A percentile compares a stretch with the other conserved stretches of the same genome.
phyloP scores from a whole-genome alignment of 164 flowering plant genomes.

The Kingdonia uniflora region DNA sequence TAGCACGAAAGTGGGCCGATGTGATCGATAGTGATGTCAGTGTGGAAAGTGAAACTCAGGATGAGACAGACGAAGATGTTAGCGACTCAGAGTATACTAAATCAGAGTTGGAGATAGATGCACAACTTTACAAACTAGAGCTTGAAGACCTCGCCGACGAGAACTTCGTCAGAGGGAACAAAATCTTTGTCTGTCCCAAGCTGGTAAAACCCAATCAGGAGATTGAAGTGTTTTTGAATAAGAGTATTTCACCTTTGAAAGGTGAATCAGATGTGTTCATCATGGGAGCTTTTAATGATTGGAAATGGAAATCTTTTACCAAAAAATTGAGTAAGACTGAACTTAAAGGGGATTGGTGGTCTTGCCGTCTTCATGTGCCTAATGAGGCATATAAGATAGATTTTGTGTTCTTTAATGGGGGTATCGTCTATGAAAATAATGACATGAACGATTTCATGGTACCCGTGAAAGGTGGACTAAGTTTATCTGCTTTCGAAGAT shows the following conservation, averaged over 20 bases:
- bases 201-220: conserved; percentile 59
- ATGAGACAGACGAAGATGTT: conserved; percentile 16
- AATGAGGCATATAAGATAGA: conserved; percentile 79
- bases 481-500: conserved; percentile 66
- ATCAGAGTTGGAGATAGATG: conserved; percentile 39
- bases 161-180: conserved; percentile 37
- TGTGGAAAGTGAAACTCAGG: conserved; percentile 9
- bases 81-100: conserved; percentile 5
- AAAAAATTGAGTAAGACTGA: conserved; percentile 50
- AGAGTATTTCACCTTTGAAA: conserved; percentile 53
- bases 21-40: conserved; percentile 6
- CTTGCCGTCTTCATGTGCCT: conserved; percentile 75
- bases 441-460: conserved; percentile 63
- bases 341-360: conserved; percentile 91
- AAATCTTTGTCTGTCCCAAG: conserved; percentile 63
- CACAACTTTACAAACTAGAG: conserved; percentile 24
- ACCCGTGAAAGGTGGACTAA: conserved; percentile 70
- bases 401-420: conserved; percentile 85
- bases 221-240: conserved; percentile 68
- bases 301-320: conserved; percentile 89
- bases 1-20: conserved; percentile 9
- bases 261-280: conserved; percentile 57
- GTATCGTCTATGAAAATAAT: conserved; percentile 79
- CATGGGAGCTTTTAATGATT: conserved; percentile 95
- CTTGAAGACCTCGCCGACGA: conserved; percentile 56